Percentiles rank a stretch among this genome's conserved stretches.
phyloP scores from a whole-genome alignment of 2,329 filamentous ascomycete genomes.

The Venturia pyrina region DNA sequence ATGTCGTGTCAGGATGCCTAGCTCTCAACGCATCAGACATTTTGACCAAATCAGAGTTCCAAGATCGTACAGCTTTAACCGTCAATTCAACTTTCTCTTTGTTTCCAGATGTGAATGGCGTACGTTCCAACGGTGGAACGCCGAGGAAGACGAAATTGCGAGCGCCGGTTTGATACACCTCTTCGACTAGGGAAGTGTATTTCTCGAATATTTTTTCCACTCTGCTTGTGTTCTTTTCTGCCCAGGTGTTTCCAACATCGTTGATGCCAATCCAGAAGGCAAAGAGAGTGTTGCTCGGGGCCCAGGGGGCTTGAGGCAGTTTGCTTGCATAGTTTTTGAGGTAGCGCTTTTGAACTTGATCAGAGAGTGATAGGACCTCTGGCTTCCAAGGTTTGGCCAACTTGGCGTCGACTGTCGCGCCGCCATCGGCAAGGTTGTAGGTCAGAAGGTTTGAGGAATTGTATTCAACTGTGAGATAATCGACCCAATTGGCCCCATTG shows the following conservation, averaged over 20 bases:
- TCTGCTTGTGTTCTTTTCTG: conserved; percentile 24
- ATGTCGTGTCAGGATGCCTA: conserved; percentile 32
- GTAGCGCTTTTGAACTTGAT: conserved; percentile 40
- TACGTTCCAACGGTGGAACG: conserved; percentile 41
- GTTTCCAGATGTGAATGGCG: conserved; percentile 37
- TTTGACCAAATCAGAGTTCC: conserved; percentile 37
- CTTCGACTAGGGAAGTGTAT: conserved; percentile 27
- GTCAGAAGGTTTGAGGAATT: conserved; percentile 37
- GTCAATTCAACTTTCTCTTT: conserved; percentile 24
- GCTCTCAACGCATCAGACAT: conserved; percentile 33
- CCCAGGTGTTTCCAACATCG: conserved; percentile 42
- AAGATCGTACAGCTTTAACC: conserved; percentile 38
- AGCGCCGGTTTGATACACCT: conserved; percentile 27
- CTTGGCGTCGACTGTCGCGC: conserved; percentile 42
- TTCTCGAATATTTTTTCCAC: conserved; percentile 27
- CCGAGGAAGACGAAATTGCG: conserved; percentile 41
- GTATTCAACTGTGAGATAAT: conserved; percentile 36
- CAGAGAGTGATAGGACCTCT: conserved; percentile 39
- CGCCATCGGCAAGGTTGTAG: conserved; percentile 47
- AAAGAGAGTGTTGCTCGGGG: conserved; percentile 35
- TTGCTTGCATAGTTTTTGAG: conserved; percentile 30
- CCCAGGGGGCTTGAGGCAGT: conserved; percentile 32
- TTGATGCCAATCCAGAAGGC: conserved; percentile 48
- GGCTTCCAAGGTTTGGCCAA: conserved; percentile 42
- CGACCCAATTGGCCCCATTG: conserved; percentile 48